Evolutionary conservation across 805 yeast species (phyloP).

Genomic region (Clavispora fructus): DNA sequence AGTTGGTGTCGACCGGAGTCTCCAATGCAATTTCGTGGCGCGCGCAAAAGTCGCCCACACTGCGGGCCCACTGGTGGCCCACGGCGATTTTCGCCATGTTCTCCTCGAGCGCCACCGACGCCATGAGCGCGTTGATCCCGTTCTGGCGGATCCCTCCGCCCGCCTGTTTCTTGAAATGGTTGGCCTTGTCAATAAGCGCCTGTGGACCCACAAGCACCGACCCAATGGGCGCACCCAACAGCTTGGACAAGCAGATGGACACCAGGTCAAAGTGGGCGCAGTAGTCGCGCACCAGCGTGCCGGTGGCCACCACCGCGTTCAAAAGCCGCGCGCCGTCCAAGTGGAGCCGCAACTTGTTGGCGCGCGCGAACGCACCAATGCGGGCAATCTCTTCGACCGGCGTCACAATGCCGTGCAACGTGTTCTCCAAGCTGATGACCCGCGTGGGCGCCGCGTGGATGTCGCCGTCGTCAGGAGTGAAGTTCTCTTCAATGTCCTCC

Average conservation of each 20-base stretch:
- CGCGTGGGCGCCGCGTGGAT: constrained; percentile 87
- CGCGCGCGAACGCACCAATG: constrained; percentile 66
- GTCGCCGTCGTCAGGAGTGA: constrained; percentile 70
- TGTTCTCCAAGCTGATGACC: constrained; percentile 81
- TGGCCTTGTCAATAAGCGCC: constrained; percentile 59
- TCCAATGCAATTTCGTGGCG: constrained; percentile 52
- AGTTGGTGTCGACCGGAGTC: constrained; percentile 79
- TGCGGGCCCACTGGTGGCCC: constrained; percentile 49
- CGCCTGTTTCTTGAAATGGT: constrained; percentile 83
- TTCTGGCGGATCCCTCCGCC: constrained; percentile 94
- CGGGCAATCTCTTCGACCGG: constrained; percentile 74
- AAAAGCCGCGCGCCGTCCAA: constrained; percentile 95
- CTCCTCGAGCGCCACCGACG: constrained; percentile 68
- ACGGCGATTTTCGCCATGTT: constrained; percentile 53
- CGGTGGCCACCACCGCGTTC: constrained; percentile 80
- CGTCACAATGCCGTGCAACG: constrained; percentile 74
- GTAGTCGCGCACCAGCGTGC: constrained; percentile 62
- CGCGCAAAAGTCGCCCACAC: constrained; percentile 49
- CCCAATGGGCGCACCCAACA: constrained; percentile 92
- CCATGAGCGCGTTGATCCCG: constrained; percentile 80
- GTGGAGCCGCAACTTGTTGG: constrained; percentile 58
- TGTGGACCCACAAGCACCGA: constrained; percentile 71
- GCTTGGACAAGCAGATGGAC: constrained; percentile 82
- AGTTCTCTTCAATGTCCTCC: constrained; percentile 66
- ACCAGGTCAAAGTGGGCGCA: constrained; percentile 82